Evolutionary conservation across 192 early-diverging fungal genomes (phyloP), one percentile per base, ranked within the genome.

Genomic region (Backusella liffmaniae): DNA sequence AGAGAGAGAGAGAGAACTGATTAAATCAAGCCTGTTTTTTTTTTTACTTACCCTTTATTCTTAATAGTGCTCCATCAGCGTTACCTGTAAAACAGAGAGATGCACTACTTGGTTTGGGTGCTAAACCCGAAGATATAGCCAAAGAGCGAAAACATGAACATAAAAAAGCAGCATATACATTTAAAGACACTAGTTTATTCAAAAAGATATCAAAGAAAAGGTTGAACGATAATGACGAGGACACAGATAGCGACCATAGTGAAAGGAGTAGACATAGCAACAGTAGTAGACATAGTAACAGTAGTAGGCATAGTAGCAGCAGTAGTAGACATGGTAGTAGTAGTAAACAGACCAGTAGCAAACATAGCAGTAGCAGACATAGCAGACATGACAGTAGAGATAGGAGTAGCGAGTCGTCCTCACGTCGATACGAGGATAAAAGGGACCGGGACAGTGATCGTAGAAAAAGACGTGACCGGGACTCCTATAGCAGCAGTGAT

Each of bases 61-160:
- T 1, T 30, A 30, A 37, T 73, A 78, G 78, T 35, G 46, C 73
- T 15, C 73, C 73, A 18, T 21, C 42, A 21, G 16, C 39, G 15
- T 6, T 36, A n/a, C 66, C 72, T 65, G 72, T 79, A 30, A 84
- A 89, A 68, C 81, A 91, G 12, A 85, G 96, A 77, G 92, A 94
- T 16, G 87, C 89, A 44, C 73, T 95, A 13, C 81, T 97, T 5
- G 96, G 96, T 1, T 78, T 97, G n/a, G 96, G 96, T 32, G 96
- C 96, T 1, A 91, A 92, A 73, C 88, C 92, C 10, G 84, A 86
- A 65, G 79, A 85, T 34, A 76, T 85, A 10, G 83, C 86, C 21
- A 81, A 84, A 37, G 84, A 86, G 34, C 75, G 83, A 23, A 88
- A 86, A 39, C 23, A 53, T 16, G 34, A 76, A 35, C 29, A 66